phyloP scores from a whole-genome alignment of 2,329 filamentous ascomycete genomes.

The Hypoxylon rubiginosum region DNA sequence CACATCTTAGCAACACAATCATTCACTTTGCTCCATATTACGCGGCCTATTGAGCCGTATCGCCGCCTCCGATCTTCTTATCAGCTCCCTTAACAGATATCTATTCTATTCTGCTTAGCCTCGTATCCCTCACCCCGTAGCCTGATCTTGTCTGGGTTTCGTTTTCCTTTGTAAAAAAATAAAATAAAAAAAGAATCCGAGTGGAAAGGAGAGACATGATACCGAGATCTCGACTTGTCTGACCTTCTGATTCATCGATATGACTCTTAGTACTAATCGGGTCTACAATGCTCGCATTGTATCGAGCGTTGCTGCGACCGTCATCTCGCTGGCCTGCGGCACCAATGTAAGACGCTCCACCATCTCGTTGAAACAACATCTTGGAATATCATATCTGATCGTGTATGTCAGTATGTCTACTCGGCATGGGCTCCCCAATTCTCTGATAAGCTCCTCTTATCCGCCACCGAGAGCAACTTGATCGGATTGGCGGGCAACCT shows the following conservation, averaged over 20 bases:
- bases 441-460: conserved; percentile 85
- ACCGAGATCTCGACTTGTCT: conserved; percentile 6
- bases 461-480: conserved; percentile 92
- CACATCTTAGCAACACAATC: conserved; percentile 14
- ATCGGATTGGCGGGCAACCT: conserved; percentile 89
- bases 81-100: conserved; percentile 17
- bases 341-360: conserved; percentile 79
- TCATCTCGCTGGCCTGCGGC: conserved; percentile 89
- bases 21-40: conserved; percentile 14
- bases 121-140: conserved; percentile 4
- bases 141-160: not conserved
- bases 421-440: conserved; percentile 98
- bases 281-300: conserved; percentile 77
- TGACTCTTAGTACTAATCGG: conserved; percentile 61
- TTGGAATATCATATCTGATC: conserved; percentile 22
- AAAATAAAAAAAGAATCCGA: not conserved
- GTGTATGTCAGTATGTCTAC: conserved; percentile 83
- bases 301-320: conserved; percentile 86
- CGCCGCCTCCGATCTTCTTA: conserved; percentile 31
- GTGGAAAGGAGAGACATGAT: conserved; percentile 25
- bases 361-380: conserved; percentile 10
- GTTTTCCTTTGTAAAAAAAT: conserved; percentile 15
- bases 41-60: conserved; percentile 13
- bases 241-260: conserved; percentile 41
- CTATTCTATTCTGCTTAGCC: not conserved